phyloP scores from a whole-genome alignment of 2,329 filamentous ascomycete species.

The Blastomyces parvus region DNA sequence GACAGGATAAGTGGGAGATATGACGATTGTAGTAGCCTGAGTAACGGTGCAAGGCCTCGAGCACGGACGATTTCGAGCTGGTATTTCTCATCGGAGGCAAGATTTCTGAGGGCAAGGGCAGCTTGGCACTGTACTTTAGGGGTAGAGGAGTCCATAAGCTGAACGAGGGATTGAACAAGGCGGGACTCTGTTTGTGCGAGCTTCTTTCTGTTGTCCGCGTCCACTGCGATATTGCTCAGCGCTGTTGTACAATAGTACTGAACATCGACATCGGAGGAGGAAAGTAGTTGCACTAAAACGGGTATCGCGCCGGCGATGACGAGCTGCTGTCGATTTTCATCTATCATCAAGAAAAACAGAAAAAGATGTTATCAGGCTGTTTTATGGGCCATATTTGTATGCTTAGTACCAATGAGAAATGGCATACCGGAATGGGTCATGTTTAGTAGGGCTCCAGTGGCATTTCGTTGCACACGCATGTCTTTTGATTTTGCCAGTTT shows the following conservation, averaged over 20 bases:
- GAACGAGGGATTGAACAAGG: constrained; percentile 85
- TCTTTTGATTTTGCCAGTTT: constrained; percentile 92
- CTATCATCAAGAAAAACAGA: constrained; percentile 40
- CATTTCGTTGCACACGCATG: constrained; percentile 96
- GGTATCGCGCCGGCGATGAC: constrained; percentile 97
- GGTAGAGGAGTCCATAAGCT: constrained; percentile 93
- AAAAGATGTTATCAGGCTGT: constrained; percentile 5
- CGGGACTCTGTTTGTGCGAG: constrained; percentile 84
- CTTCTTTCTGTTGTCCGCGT: constrained; percentile 80
- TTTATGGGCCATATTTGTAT: not conserved
- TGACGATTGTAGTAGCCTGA: constrained; percentile 85
- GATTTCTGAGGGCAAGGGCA: constrained; percentile 81
- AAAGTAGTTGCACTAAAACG: constrained; percentile 87
- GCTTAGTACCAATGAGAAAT: not conserved
- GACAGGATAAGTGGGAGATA: constrained; percentile 94
- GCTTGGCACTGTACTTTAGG: constrained; percentile 98
- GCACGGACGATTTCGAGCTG: constrained; percentile 94
- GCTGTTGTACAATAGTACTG: constrained; percentile 99
- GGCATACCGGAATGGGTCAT: constrained; percentile 93
- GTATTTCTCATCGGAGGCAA: constrained; percentile 97
- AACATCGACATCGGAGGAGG: constrained; percentile 88
- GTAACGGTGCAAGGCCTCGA: constrained; percentile 71
- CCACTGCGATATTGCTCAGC: constrained; percentile 95
- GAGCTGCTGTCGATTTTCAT: constrained; percentile 95
- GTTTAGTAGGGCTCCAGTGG: constrained; percentile 89